Conservation (phyloP, 2,329 filamentous ascomycete species). For the Fusarium citri region DNA sequence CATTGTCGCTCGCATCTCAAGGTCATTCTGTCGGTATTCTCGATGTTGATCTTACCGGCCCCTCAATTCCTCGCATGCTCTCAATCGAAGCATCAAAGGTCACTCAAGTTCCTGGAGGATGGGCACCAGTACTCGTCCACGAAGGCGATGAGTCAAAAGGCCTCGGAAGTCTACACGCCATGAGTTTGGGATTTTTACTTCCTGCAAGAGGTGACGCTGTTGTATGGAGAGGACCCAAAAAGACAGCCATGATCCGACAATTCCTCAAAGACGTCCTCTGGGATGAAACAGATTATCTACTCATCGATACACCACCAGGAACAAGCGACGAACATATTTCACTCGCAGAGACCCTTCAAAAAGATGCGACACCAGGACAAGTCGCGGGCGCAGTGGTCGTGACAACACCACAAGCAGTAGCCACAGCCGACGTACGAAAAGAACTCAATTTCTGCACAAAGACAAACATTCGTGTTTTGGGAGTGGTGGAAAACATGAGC, state of each 20-base stretch:
- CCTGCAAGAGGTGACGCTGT: constrained; percentile 87
- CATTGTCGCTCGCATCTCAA: constrained; percentile 85
- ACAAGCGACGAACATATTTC: constrained; percentile 98
- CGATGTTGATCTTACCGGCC: constrained; percentile 95
- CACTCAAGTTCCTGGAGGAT: constrained; percentile 89
- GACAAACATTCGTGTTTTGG: constrained; percentile 81
- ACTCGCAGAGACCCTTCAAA: constrained; percentile 84
- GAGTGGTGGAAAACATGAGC: constrained; percentile 97
- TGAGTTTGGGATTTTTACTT: constrained; percentile 93
- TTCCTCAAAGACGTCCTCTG: constrained; percentile 93
- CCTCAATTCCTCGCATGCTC: constrained; percentile 95
- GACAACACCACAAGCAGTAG: constrained; percentile 94
- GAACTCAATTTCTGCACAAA: constrained; percentile 94
- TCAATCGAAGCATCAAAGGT: constrained; percentile 91
- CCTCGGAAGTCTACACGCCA: constrained; percentile 78
- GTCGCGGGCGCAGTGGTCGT: constrained; percentile 92
- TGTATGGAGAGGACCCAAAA: constrained; percentile 97
- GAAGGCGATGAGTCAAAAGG: constrained; percentile 62
- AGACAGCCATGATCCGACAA: constrained; percentile 98
- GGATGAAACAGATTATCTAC: constrained; percentile 87
- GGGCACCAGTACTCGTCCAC: constrained; percentile 90
- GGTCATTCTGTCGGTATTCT: constrained; percentile 94
- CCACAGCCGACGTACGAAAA: constrained; percentile 92
- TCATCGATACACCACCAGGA: constrained; percentile 95
- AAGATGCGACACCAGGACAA: constrained; percentile 71